Evolutionary conservation across 2,329 filamentous ascomycete genomes (phyloP).

Genomic region (Trichoderma sp.): DNA sequence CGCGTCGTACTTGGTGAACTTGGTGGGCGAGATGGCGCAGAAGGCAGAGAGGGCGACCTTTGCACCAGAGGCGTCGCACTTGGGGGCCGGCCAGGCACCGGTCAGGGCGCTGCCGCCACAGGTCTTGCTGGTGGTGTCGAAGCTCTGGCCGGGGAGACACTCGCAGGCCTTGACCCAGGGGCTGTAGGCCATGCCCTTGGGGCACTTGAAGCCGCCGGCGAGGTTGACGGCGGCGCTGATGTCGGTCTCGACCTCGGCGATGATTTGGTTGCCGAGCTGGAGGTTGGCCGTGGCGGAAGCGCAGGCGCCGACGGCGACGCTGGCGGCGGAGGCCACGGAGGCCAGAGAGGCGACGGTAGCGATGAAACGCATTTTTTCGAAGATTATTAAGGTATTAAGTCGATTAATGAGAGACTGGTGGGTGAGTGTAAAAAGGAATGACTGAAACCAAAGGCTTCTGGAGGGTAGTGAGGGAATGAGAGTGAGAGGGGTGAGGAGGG

Average conservation of each 20-base stretch:
- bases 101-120: slow-evolving; percentile 34
- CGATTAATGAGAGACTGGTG: slow-evolving; percentile 6
- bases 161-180: slow-evolving; percentile 46
- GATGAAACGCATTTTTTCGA: slow-evolving; percentile 40
- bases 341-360: slow-evolving; percentile 35
- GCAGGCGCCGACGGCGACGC: not conserved
- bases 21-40: slow-evolving; percentile 40
- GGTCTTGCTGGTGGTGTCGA: slow-evolving; percentile 36
- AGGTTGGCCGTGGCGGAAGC: slow-evolving; percentile 12
- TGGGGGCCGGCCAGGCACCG: slow-evolving; percentile 41
- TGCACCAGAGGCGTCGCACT: slow-evolving; percentile 31
- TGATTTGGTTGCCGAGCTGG: slow-evolving; percentile 28
- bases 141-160: slow-evolving; percentile 45
- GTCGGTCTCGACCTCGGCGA: slow-evolving; percentile 16
- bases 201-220: slow-evolving; percentile 36
- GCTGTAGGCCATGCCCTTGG: slow-evolving; percentile 41
- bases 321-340: slow-evolving; percentile 28
- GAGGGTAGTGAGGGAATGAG: not conserved
- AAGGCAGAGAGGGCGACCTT: slow-evolving; percentile 37
- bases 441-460: slow-evolving; percentile 3
- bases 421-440: not conserved
- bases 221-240: slow-evolving; percentile 9
- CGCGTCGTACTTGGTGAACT: slow-evolving; percentile 40
- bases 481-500: not conserved
- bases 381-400: not conserved